Conservation (phyloP, 352 stramenopile species). For the Globisporangium middletonii region DNA sequence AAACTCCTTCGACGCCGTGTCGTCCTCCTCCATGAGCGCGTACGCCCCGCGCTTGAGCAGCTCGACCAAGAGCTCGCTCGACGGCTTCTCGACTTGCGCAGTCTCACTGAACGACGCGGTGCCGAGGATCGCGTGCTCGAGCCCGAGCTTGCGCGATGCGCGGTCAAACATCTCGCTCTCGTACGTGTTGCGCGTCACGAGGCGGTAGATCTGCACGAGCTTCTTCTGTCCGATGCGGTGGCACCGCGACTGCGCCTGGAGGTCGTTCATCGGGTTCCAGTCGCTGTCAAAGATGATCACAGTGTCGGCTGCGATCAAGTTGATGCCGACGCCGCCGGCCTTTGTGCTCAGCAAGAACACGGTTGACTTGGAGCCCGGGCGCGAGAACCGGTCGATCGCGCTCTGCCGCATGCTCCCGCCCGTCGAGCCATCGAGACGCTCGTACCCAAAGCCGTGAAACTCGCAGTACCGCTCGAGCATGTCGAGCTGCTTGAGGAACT, state of each 20-base stretch:
- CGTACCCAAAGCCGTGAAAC: slow-evolving; percentile 83
- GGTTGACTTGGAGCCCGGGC: slow-evolving; percentile 93
- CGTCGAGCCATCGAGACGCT: slow-evolving; percentile 90
- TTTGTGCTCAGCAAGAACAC: slow-evolving; percentile 98
- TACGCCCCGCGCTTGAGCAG: slow-evolving; percentile 98
- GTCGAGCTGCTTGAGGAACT: slow-evolving; percentile 92
- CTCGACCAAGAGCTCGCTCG: slow-evolving; percentile 93
- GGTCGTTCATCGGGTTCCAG: slow-evolving; percentile 98
- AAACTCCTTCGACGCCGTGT: slow-evolving; percentile 93
- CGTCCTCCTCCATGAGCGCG: slow-evolving; percentile 96
- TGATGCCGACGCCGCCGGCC: slow-evolving; percentile 98
- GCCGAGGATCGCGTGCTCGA: slow-evolving; percentile 98
- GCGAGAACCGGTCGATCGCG: slow-evolving; percentile 96
- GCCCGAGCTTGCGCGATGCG: slow-evolving; percentile 95
- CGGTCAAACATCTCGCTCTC: slow-evolving; percentile 99
- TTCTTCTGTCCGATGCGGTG: slow-evolving; percentile 99
- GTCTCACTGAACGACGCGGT: slow-evolving; percentile 90
- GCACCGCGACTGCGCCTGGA: slow-evolving; percentile 87
- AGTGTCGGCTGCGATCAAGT: slow-evolving; percentile 97
- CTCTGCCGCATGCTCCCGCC: slow-evolving; percentile 86
- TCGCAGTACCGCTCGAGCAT: slow-evolving; percentile 92
- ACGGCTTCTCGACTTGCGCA: slow-evolving; percentile 80
- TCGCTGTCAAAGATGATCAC: slow-evolving; percentile 99
- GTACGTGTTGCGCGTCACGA: slow-evolving; percentile 98
- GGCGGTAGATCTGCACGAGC: slow-evolving; percentile 95